A percentile compares a stretch with the other conserved stretches of the same genome.
These are phyloP conservation scores for Lasiodiplodia sp. DNA, from an alignment of 2,329 filamentous ascomycete species.

Conservation along the genomic window DNA sequence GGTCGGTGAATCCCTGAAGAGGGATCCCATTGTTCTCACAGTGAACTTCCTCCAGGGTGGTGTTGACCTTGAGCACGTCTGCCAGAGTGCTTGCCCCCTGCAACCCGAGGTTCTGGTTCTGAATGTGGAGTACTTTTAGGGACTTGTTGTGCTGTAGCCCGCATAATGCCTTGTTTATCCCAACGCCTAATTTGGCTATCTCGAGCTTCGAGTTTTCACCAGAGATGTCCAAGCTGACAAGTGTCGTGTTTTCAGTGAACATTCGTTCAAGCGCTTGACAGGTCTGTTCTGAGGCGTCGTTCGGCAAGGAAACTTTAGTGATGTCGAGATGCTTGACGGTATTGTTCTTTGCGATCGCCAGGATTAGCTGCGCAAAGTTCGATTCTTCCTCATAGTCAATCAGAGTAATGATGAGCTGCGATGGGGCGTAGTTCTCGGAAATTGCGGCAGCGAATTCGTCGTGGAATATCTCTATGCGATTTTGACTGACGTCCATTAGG, in stretches of 20 bases:
- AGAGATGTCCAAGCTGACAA: slow-evolving; percentile 73
- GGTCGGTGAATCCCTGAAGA: slow-evolving; percentile 72
- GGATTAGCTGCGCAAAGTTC: slow-evolving; percentile 68
- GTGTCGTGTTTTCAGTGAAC: slow-evolving; percentile 71
- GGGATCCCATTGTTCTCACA: slow-evolving; percentile 77
- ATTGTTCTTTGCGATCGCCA: slow-evolving; percentile 68
- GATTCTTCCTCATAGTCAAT: slow-evolving; percentile 72
- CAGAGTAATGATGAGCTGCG: slow-evolving; percentile 70
- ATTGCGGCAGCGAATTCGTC: slow-evolving; percentile 62
- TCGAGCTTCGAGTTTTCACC: slow-evolving; percentile 76
- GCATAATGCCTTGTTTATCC: slow-evolving; percentile 70
- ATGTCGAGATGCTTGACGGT: slow-evolving; percentile 72
- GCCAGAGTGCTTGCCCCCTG: slow-evolving; percentile 74
- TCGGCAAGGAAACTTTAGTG: slow-evolving; percentile 73
- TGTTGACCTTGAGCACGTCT: slow-evolving; percentile 71
- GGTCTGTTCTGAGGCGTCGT: slow-evolving; percentile 72
- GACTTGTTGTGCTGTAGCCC: slow-evolving; percentile 70
- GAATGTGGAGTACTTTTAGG: slow-evolving; percentile 68
- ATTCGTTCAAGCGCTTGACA: slow-evolving; percentile 68
- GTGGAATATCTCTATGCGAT: slow-evolving; percentile 62
- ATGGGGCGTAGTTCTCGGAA: slow-evolving; percentile 61
- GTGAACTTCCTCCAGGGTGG: slow-evolving; percentile 68
- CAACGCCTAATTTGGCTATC: slow-evolving; percentile 71
- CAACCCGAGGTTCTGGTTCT: slow-evolving; percentile 72
- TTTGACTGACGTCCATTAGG: slow-evolving; percentile 72